A percentile compares a stretch with the other conserved stretches of the same genome.
Evolutionary conservation across 2,329 filamentous ascomycete species (phyloP).

Genomic region (Paracorniculantispora psalliotae): DNA sequence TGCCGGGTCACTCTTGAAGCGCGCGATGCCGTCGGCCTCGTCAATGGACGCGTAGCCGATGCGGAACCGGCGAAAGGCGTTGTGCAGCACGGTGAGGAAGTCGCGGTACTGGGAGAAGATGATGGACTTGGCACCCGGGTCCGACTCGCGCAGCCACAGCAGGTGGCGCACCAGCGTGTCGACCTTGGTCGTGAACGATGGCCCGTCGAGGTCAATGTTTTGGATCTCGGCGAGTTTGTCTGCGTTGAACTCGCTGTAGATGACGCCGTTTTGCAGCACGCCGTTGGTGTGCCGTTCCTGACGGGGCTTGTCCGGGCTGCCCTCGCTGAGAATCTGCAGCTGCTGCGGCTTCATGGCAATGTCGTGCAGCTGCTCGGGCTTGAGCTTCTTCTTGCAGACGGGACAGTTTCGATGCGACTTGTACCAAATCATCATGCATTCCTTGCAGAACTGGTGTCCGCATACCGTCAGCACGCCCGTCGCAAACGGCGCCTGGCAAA

Average conservation of each 20-base stretch:
- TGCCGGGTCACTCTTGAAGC: conserved; percentile 69
- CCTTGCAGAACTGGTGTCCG: conserved; percentile 87
- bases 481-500: conserved; percentile 74
- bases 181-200: conserved; percentile 84
- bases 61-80: conserved; percentile 64
- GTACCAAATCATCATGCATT: conserved; percentile 80
- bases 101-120: conserved; percentile 87
- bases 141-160: conserved; percentile 76
- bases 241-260: conserved; percentile 74
- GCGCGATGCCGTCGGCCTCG: conserved; percentile 61
- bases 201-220: conserved; percentile 65
- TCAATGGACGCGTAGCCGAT: conserved; percentile 72
- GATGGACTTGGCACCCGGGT: conserved; percentile 84
- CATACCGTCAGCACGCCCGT: conserved; percentile 81
- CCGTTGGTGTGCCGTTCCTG: conserved; percentile 27
- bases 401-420: conserved; percentile 71
- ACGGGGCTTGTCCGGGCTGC: conserved; percentile 15
- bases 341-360: conserved; percentile 78
- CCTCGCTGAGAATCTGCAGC: conserved; percentile 55
- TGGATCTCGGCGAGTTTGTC: conserved; percentile 75
- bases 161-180: conserved; percentile 78
- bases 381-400: conserved; percentile 70
- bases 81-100: conserved; percentile 69
- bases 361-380: conserved; percentile 67
- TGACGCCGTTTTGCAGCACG: conserved; percentile 52